Conservation (phyloP, 768 basidiomycete genomes). For the Phaeotremella skinneri region DNA sequence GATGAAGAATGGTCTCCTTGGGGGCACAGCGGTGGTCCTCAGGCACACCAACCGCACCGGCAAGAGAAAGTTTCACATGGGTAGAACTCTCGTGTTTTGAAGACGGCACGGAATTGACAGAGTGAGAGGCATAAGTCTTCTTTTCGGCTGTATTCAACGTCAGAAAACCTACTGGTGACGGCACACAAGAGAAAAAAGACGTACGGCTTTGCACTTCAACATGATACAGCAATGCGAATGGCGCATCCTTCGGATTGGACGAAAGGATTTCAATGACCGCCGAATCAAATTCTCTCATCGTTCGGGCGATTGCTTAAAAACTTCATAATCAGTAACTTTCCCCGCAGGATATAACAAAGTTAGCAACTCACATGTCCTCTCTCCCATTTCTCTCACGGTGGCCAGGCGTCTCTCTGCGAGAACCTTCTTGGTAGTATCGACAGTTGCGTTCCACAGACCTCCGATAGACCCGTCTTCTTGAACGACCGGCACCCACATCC, state of each 20-base stretch:
- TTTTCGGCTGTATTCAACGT: neutral
- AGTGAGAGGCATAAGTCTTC: neutral
- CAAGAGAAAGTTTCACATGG: constrained; percentile 23
- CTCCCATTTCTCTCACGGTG: constrained; percentile 43
- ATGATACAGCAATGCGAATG: constrained; percentile 46
- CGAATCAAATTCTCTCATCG: constrained; percentile 40
- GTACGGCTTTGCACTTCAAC: constrained; percentile 22
- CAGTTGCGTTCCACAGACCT: constrained; percentile 47
- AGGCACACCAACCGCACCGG: constrained; percentile 43
- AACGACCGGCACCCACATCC: constrained; percentile 47
- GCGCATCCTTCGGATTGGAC: constrained; percentile 39
- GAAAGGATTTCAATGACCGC: constrained; percentile 42
- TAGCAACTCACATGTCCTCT: constrained; percentile 33
- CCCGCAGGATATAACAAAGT: neutral
- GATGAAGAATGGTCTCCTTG: constrained; percentile 2
- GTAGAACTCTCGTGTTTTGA: neutral
- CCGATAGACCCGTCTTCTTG: constrained; percentile 41
- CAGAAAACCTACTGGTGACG: neutral
- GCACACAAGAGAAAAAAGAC: neutral
- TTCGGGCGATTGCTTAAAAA: constrained; percentile 36
- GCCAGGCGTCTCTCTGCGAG: constrained; percentile 42
- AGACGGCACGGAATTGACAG: neutral
- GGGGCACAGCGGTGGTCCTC: constrained; percentile 36
- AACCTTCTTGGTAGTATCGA: constrained; percentile 44
- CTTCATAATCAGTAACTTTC: neutral